Base-by-base conservation (phyloP, 1,139 yeast species). In the Pichia sp. region DNA sequence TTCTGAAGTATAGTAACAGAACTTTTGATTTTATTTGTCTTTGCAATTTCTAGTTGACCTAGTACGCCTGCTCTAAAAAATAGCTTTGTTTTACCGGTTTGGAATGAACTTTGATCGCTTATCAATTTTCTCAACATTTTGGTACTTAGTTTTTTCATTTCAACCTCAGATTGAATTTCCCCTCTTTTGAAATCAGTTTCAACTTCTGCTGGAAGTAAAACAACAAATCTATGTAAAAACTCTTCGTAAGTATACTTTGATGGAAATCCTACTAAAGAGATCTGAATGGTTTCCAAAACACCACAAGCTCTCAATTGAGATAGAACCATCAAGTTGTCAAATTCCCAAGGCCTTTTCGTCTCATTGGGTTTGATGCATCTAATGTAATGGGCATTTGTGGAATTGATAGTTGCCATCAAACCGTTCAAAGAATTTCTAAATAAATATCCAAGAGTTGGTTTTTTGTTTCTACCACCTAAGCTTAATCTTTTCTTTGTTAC, bases 281-380 rank as follows among this genome's bases (percentile, higher is more conserved):
- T 93, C 64, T 96, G 78, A 66, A 93, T 93, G 1, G 99, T 93
- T 72, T 93, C 99, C 63, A 93, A 77, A 50, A 93, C 99, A 82
- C 99, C 99, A 77, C 99, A 93, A 11, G 99, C 99, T 67, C 99
- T 82, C 61, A 93, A 78, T 71, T 93, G 99, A 5, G 96, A 86
- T 59, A 93, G 77, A 45, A 93, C 99, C 97, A 93, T 90, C 49
- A 90, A 78, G 38, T 96, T 90, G 66, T 90, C 96, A 72, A 93
- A 93, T 67, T 84, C 85, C 99, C 99, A 93, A 3, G 99, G 96
- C 55, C 81, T 84, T 72, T 93, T 93, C 54, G 82, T 84, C 64
- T 93, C 97, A 69, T 93, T 93, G 10, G 99, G 99, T 71, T 93
- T 93, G 69, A 93, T 93, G 77, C 99, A 93, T 70, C 99, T 86